These are phyloP conservation scores for Xylariales sp. DNA, from an alignment of 2,329 filamentous ascomycete species.

Conservation along the genomic window DNA sequence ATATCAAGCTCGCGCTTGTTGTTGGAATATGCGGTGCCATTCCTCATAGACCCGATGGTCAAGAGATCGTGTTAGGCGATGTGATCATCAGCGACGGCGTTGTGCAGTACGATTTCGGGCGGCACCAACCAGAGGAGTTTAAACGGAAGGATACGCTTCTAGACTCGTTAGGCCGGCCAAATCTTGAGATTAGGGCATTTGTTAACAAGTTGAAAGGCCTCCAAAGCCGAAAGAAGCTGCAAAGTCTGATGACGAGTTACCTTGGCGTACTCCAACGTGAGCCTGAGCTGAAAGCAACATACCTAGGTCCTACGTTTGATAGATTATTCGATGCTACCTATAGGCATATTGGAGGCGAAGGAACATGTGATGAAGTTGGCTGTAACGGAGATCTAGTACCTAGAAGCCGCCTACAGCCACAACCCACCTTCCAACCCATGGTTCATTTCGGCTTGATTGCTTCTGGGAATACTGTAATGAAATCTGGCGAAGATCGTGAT, in stretches of 20 bases:
- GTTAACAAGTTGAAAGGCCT: slow-evolving; percentile 9
- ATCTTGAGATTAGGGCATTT: slow-evolving; percentile 9
- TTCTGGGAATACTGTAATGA: neutral
- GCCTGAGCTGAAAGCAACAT: too few species aligned
- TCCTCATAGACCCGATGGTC: slow-evolving; percentile 4
- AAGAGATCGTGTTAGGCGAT: slow-evolving; percentile 18
- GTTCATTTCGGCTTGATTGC: slow-evolving; percentile 3
- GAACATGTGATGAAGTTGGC: neutral
- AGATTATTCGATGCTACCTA: too few species aligned
- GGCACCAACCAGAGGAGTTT: slow-evolving; percentile 13
- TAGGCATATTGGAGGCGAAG: too few species aligned
- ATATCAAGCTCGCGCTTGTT: slow-evolving; percentile 12
- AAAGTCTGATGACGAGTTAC: neutral
- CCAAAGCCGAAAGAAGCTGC: slow-evolving; percentile 4
- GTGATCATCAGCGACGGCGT: slow-evolving; percentile 15
- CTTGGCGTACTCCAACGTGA: neutral
- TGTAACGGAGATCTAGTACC: neutral
- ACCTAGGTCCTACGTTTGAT: too few species aligned
- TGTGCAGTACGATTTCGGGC: slow-evolving; percentile 17
- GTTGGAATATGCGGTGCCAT: slow-evolving; percentile 17
- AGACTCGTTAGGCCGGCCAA: slow-evolving; percentile 11
- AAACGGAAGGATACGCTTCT: slow-evolving; percentile 9
- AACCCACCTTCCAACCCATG: neutral
- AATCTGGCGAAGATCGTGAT: slow-evolving; percentile 1
- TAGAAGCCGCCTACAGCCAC: neutral